Base-by-base conservation (phyloP, 2,329 filamentous ascomycete genomes). In the Neonectria neomacrospora region DNA sequence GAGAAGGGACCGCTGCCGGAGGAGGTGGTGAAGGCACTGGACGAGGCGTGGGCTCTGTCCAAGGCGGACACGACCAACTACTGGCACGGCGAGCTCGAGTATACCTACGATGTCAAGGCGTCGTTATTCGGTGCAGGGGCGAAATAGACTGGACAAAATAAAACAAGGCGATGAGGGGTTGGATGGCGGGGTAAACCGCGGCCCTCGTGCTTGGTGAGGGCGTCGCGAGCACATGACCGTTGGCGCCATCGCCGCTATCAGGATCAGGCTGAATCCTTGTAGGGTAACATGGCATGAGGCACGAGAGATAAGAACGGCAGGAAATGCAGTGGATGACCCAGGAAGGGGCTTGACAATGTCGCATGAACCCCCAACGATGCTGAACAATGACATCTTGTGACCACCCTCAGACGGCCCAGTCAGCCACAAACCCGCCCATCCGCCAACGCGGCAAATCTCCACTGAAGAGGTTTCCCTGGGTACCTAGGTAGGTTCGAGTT, bases 1-100 rank as follows among this genome's bases (percentile, higher is more conserved):
- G 86, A 89, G 75, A 88, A 88, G 85, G 90, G 92, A 0, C 91
- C 92, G 1, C 79, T 96, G 66, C 92, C 92, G 0, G 87, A 91
- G 12, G 91, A 93, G 26, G 90, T 96, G 16, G 85, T 96, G 10
- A 79, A 89, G 74, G 89, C 86, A 12, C 80, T 97, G 61, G 92
- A 97, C 70, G 81, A 92, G 77, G 93, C 91, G 3, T 97, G 94
- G 93, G 67, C 83, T 70, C 81, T 90, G n/a, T 81, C 86, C 12
- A 94, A 93, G 80, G 75, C 78, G 2, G 83, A 86, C 34, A 80
- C 82, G 10, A 66, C 80, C 9, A 79, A 80, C 53, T 88, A 87
- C 71, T 88, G 84, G 83, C 85, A 87, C 69, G 80, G 82, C 57
- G 88, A 91, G 53, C 76, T 92, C 57, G 84, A 86, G 75, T 92